Percentiles rank a stretch among this genome's conserved stretches.
phyloP scores from a whole-genome alignment of 768 basidiomycete species.

The Leccinum disarticulatum region DNA sequence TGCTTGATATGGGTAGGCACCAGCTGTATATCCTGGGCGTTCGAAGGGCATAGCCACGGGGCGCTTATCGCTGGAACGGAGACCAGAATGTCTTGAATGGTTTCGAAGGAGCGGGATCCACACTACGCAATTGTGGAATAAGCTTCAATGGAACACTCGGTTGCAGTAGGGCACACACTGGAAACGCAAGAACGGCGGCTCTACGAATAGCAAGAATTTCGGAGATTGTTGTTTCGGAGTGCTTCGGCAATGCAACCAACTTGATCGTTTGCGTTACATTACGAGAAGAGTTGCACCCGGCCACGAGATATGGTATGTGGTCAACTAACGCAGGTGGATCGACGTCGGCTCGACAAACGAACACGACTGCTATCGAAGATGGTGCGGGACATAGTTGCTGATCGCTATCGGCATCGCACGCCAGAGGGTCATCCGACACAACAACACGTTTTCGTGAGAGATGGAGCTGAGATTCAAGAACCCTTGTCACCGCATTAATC shows the following conservation, averaged over 20 bases:
- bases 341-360: constrained; percentile 75
- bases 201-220: constrained; percentile 64
- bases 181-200: constrained; percentile 63
- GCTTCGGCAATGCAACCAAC: constrained; percentile 64
- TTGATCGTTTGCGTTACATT: constrained; percentile 40
- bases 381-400: neutral
- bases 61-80: constrained; percentile 58
- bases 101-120: constrained; percentile 39
- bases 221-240: constrained; percentile 62
- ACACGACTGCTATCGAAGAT: constrained; percentile 41
- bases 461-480: constrained; percentile 59
- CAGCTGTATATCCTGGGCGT: constrained; percentile 29
- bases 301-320: constrained; percentile 76
- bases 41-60: constrained; percentile 54
- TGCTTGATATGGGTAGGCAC: constrained; percentile 83
- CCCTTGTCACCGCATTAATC: constrained; percentile 79
- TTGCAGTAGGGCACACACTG: constrained; percentile 46
- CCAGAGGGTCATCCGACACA: neutral
- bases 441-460: constrained; percentile 24
- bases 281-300: constrained; percentile 61
- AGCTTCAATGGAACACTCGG: constrained; percentile 2
- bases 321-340: constrained; percentile 70
- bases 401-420: neutral
- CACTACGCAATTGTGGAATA: constrained; percentile 30
- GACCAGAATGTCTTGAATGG: constrained; percentile 42